Evolutionary conservation across 2,329 filamentous ascomycete genomes (phyloP), one percentile per base, ranked within the genome.

Genomic region (Ascochyta clinopodiicola): DNA sequence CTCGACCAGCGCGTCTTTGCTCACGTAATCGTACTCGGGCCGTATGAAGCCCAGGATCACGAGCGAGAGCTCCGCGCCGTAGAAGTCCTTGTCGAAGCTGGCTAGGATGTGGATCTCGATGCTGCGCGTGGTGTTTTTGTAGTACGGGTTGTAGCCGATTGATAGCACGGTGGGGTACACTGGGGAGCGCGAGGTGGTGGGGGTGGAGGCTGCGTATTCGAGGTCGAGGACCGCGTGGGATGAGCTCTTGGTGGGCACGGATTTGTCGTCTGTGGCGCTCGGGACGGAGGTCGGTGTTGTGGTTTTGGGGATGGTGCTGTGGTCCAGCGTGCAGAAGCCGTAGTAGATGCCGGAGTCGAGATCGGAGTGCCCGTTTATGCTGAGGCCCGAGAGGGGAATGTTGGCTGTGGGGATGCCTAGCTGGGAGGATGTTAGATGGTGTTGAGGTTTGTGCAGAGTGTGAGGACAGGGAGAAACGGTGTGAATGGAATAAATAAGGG

Each of bases 331-430:
- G 4, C 92, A 92, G 81, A 90, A 96, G 70, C 95, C 95, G 73
- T 93, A 98, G 83, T 98, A 98, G 61, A 98, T 90, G 62, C 95
- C 95, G 1, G 88, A 91, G 54, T 85, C 81, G 50, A 90, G 81
- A 63, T 84, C 79, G 6, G 82, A 75, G 67, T 85, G 69, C 49
- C 83, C 81, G 75, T 89, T 88, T 45, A 94, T 88, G 67, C 87
- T 87, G 39, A 98, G 86, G 25, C 84, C 84, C 13, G 82, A 81
- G 56, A 88, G 78, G 8, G 87, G 87, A 69, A 89, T 88, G 81
- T 98, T 99, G 73, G 95, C 95, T 1, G 95, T 98, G 2, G 95
- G 95, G 74, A 98, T 97, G 66, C 94, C 94, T 72, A 98, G 90
- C 88, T 96, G 61, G 44, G 15, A 13, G 24, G 29, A 19, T 45